Base-by-base conservation (phyloP, 768 basidiomycete species). In the Kwoniella shandongensis region DNA sequence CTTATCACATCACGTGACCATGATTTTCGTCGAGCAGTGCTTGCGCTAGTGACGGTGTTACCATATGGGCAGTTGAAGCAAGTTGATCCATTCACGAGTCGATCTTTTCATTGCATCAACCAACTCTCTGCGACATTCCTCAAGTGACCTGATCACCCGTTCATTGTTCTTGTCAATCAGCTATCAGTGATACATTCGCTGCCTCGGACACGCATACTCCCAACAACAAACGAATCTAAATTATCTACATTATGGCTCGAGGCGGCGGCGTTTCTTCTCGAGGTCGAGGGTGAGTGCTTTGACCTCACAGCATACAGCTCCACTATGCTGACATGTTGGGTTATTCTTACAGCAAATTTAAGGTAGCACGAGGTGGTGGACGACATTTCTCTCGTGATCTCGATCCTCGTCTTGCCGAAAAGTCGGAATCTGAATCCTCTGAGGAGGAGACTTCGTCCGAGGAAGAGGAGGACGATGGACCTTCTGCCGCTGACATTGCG, bases 291-390 rank as follows among this genome's bases (percentile, higher is more conserved):
- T 75, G 54, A 54, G 73, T 66, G 13, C 10, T 29, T 27, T 7
- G 3, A 22, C 3, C 27, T 10, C 25, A n/a, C 29, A 42, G 25
- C 27, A 4, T 27, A 2, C 27, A 40, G 20, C 38, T 22, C 35
- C 49, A 3, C 10, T 30, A 44, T 1, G 25, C 23, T 10, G n/a
- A 26, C 15, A 48, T n/a, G 15, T 32, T 49, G 32, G 17, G 23
- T n/a, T 26, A 6, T 26, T 52, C 11, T 11, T 23, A 62, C 29
- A 72, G 89, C 60, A 89, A 87, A 77, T 89, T 83, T 79, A 91
- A 91, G 82, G 81, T 84, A 64, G 88, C 86, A 72, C 88, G 91
- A 49, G 91, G 91, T 65, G 91, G 91, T 35, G 91, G 91, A 49
- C 83, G 91, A 59, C 85, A 80, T 73, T 93, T 92, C 77, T 76